Conservation (phyloP, 2,329 filamentous ascomycete species). For the Rhinocladiella similis region DNA sequence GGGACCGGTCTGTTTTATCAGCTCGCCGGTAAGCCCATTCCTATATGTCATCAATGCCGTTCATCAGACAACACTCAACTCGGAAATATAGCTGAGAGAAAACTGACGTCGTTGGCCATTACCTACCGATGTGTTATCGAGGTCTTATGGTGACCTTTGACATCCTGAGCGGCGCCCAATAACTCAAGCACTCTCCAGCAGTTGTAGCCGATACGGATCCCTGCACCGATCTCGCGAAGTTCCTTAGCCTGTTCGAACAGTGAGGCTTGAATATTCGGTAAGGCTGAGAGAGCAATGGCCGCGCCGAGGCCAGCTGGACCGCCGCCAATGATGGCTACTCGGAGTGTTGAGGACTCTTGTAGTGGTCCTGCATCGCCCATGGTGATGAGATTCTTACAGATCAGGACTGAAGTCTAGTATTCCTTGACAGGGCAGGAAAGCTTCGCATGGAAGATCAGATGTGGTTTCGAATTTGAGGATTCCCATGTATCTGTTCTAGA, state of each 20-base stretch:
- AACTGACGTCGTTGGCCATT: too few species aligned
- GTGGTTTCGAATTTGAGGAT: not conserved
- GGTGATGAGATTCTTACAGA: not conserved
- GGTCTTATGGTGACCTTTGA: constrained; percentile 39
- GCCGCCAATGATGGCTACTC: constrained; percentile 42
- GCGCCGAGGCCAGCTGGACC: constrained; percentile 44
- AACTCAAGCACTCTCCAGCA: constrained; percentile 51
- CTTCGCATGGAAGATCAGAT: not conserved
- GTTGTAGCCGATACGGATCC: constrained; percentile 49
- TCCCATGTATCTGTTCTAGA: not conserved
- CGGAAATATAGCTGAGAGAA: not conserved
- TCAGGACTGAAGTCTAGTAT: not conserved
- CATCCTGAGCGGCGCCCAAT: constrained; percentile 43
- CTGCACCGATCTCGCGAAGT: constrained; percentile 51
- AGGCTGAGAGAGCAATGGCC: constrained; percentile 46
- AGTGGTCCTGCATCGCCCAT: not conserved
- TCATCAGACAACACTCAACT: not conserved
- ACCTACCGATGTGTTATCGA: constrained; percentile 35
- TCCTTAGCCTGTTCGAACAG: constrained; percentile 49
- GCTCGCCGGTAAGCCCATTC: constrained; percentile 36
- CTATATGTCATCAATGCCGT: constrained; percentile 18
- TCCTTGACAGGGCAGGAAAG: not conserved
- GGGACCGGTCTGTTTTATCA: constrained; percentile 24
- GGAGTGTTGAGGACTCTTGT: constrained; percentile 1
- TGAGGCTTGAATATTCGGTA: constrained; percentile 43